A percentile compares a stretch with the other conserved stretches of the same genome.
Conservation (phyloP, 2,329 filamentous ascomycete species). For the Xylariomycetidae sp. region DNA sequence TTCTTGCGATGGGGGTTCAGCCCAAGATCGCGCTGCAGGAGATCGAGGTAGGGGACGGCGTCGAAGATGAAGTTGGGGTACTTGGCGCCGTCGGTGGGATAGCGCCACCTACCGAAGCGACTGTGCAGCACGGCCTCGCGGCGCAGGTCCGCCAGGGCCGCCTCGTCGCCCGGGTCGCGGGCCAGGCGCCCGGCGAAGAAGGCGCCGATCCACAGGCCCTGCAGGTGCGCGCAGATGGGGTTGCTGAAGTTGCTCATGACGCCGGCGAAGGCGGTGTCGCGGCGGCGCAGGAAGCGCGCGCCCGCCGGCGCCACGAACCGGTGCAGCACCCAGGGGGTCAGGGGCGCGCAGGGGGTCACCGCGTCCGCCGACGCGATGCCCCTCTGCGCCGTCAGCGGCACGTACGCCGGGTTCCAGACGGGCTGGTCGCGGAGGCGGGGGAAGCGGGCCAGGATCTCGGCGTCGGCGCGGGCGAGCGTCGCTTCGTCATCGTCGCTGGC, state of each 20-base stretch:
- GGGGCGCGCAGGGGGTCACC: constrained; percentile 14
- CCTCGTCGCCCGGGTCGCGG: constrained; percentile 5
- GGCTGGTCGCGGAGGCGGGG: constrained; percentile 42
- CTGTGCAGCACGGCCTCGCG: constrained; percentile 57
- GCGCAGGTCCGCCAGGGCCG: constrained; percentile 26
- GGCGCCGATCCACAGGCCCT: constrained; percentile 50
- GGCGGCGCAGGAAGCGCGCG: constrained; percentile 26
- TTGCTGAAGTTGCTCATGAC: constrained; percentile 40
- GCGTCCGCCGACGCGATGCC: constrained; percentile 27
- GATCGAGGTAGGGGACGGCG: constrained; percentile 64
- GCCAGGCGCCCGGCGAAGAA: constrained; percentile 40
- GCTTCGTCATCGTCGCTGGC: constrained; percentile 25
- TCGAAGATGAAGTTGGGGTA: constrained; percentile 72
- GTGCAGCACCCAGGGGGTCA: constrained; percentile 36
- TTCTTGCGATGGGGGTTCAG: constrained; percentile 51
- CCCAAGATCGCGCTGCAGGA: constrained; percentile 60
- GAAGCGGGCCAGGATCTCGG: constrained; percentile 43
- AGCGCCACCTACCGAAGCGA: constrained; percentile 65
- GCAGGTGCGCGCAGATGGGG: constrained; percentile 36
- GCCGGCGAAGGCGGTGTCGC: constrained; percentile 43
- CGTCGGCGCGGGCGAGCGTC: constrained; percentile 37
- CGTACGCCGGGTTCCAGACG: constrained; percentile 29
- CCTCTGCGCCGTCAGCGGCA: constrained; percentile 38
- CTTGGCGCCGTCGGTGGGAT: constrained; percentile 56
- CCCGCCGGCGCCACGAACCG: constrained; percentile 40